These are phyloP conservation scores for Spiraea crenata DNA, from an alignment of 331 rosid species.

Conservation along the genomic window DNA sequence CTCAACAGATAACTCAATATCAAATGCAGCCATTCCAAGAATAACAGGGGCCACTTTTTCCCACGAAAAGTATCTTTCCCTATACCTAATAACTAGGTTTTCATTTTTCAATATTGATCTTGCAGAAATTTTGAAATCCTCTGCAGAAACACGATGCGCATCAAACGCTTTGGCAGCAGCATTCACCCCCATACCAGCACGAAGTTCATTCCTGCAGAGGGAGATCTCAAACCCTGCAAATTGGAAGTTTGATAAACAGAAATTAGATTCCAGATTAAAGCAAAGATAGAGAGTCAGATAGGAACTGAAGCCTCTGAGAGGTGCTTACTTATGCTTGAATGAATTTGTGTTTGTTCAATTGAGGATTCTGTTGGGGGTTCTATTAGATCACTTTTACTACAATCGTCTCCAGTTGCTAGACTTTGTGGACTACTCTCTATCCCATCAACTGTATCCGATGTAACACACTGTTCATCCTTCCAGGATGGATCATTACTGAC, in stretches of 20 bases:
- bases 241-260: conserved; percentile 26
- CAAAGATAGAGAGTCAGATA: conserved; percentile 26
- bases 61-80: conserved; percentile 75
- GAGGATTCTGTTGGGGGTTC: conserved; percentile 38
- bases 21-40: conserved; percentile 76
- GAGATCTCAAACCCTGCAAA: conserved; percentile 80
- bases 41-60: conserved; percentile 83
- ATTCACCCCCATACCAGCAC: conserved; percentile 65
- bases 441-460: conserved; percentile 26
- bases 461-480: conserved; percentile 29
- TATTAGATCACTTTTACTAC: conserved; percentile 31
- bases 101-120: conserved; percentile 58
- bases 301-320: conserved; percentile 27
- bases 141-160: conserved; percentile 52
- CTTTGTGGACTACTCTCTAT: conserved; percentile 34
- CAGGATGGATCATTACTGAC: conserved; percentile 28
- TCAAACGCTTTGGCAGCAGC: conserved; percentile 79
- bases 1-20: conserved; percentile 61
- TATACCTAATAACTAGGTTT: conserved; percentile 58
- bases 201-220: conserved; percentile 79
- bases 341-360: conserved; percentile 40
- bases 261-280: conserved; percentile 25
- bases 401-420: conserved; percentile 29
- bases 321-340: conserved; percentile 43
- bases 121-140: conserved; percentile 54